These are phyloP conservation scores for Colletotrichum simmondsii DNA, from an alignment of 2,329 filamentous ascomycete species.

Conservation along the genomic window DNA sequence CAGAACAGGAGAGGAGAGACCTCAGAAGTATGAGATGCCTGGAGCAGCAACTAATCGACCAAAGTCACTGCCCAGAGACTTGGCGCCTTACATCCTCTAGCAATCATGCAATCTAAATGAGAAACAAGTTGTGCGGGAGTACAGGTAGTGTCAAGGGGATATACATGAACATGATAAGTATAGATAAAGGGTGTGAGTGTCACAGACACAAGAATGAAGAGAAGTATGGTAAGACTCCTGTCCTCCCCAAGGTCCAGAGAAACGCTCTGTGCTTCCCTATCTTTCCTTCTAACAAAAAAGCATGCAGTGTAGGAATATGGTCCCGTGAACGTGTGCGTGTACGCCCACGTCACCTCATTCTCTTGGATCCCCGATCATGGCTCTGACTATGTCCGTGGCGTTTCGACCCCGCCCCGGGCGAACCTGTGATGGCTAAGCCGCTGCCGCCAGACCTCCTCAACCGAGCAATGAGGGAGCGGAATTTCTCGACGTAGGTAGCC, in stretches of 20 bases:
- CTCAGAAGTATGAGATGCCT: neutral
- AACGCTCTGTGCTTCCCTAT: neutral
- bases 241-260: neutral
- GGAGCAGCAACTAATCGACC: neutral
- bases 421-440: constrained; percentile 36
- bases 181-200: neutral
- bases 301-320: neutral
- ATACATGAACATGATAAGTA: neutral
- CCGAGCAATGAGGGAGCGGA: constrained; percentile 44
- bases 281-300: neutral
- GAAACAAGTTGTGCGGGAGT: neutral
- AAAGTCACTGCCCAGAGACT: neutral
- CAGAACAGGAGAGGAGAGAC: neutral
- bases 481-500: constrained; percentile 48
- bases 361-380: constrained; percentile 43
- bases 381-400: constrained; percentile 41
- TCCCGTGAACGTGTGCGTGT: neutral
- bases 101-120: neutral
- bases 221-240: neutral
- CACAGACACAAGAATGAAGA: constrained; percentile 4
- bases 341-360: constrained; percentile 44
- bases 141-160: neutral
- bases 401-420: constrained; percentile 43
- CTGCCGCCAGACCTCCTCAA: constrained; percentile 39
- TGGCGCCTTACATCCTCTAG: neutral